Evolutionary conservation across 441 rosid genomes (phyloP), one percentile per base, ranked within the genome.

Genomic region (Breynia disticha): DNA sequence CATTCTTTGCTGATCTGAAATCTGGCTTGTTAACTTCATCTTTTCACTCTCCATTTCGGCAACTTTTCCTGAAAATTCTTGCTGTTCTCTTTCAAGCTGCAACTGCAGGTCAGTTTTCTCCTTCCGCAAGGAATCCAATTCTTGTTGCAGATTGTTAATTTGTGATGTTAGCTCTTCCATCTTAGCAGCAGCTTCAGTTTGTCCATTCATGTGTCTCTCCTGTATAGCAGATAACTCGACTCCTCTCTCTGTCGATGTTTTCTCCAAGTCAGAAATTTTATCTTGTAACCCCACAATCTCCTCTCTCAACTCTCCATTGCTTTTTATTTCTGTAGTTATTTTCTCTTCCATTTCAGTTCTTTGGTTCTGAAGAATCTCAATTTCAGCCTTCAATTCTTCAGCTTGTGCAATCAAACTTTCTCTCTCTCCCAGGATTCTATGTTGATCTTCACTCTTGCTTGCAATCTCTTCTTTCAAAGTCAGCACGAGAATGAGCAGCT

Each of bases 41-140:
- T 69, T 80, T 62, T 64, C 72, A 64, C 58, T 70, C 66, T 68
- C 74, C 65, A 76, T 15, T 32, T 58, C 55, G n/a, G 24, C 24
- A 37, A 68, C 58, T 47, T 65, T 70, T 61, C 63, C 80, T n/a
- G 70, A 63, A 50, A 44, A 53, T 67, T 85, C 84, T 38, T 67
- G 75, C 50, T 61, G 78, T 61, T 73, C 81, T 50, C 71, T 68
- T 56, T 78, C 83, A 0, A 80, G 72, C 57, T 75, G 80, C 59
- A 67, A 50, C 64, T 73, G 74, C 55, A 76, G 58, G 48, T 76
- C 71, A 13, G 54, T 68, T 64, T 63, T 82, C 67, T 75, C 73
- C 22, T 28, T 56, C 55, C 48, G 75, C 47, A 76, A 60, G 32
- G 72, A 68, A 57, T 77, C 76, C 67, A 76, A 51, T 61, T 82